phyloP scores from a whole-genome alignment of 2,329 filamentous ascomycete species.

The Cryphonectria nitschkei region DNA sequence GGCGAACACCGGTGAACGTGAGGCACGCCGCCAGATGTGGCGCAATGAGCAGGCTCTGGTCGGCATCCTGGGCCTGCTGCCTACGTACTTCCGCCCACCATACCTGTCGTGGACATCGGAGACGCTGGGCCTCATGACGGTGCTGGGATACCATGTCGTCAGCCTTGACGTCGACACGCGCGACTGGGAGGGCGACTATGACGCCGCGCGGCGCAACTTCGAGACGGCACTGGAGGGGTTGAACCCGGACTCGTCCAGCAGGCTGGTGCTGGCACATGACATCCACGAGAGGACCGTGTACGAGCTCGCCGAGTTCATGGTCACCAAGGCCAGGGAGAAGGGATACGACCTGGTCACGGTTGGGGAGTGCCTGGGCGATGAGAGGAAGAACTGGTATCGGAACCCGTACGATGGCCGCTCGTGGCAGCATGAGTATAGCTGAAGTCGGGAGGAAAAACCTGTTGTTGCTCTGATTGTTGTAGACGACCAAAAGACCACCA shows the following conservation, averaged over 20 bases:
- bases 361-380: constrained; percentile 59
- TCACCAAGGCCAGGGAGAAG: constrained; percentile 44
- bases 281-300: constrained; percentile 51
- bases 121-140: constrained; percentile 30
- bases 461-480: not conserved
- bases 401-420: constrained; percentile 18
- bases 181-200: constrained; percentile 28
- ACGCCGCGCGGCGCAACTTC: constrained; percentile 20
- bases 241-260: constrained; percentile 8
- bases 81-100: constrained; percentile 37
- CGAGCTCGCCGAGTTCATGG: constrained; percentile 50
- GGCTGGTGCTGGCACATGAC: constrained; percentile 45
- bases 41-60: constrained; percentile 51
- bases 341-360: constrained; percentile 55
- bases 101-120: constrained; percentile 19
- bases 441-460: not conserved
- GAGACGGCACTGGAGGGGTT: constrained; percentile 7
- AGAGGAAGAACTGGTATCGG: constrained; percentile 57
- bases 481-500: not conserved
- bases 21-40: constrained; percentile 45
- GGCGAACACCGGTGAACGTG: constrained; percentile 38
- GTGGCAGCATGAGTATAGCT: constrained; percentile 1
- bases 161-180: constrained; percentile 37
- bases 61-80: constrained; percentile 48
- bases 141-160: constrained; percentile 42